Percentiles rank a stretch among this genome's conserved stretches.
Evolutionary conservation across 495 filamentous ascomycete species (phyloP).

Genomic region (Extremus antarcticus): DNA sequence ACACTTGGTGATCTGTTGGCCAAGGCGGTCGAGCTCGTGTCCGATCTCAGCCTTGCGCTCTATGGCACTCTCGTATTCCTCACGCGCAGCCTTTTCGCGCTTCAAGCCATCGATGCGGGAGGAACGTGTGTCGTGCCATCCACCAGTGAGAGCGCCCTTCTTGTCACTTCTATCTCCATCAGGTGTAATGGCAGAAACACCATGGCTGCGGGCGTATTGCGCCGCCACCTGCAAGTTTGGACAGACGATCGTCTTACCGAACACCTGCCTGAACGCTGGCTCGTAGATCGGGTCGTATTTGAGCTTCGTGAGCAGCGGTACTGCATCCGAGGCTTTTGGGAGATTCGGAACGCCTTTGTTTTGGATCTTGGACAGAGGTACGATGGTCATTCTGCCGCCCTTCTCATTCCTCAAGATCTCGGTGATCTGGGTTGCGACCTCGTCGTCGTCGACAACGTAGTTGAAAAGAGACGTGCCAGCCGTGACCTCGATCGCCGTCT

Average conservation of each 20-base stretch:
- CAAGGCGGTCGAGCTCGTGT: constrained; percentile 58
- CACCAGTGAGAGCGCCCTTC: constrained; percentile 86
- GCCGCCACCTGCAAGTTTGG: constrained; percentile 74
- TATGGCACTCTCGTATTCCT: constrained; percentile 57
- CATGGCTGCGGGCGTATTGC: constrained; percentile 82
- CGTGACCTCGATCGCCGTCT: constrained; percentile 82
- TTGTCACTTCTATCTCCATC: constrained; percentile 91
- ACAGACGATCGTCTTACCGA: constrained; percentile 91
- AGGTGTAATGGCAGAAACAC: constrained; percentile 82
- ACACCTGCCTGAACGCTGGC: constrained; percentile 81
- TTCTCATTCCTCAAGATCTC: constrained; percentile 68
- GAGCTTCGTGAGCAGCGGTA: constrained; percentile 77
- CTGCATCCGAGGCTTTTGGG: constrained; percentile 74
- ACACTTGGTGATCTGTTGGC: constrained; percentile 76
- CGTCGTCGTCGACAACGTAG: constrained; percentile 88
- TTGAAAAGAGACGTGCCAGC: constrained; percentile 91
- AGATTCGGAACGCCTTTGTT: constrained; percentile 54
- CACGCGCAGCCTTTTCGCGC: constrained; percentile 60
- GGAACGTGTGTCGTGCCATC: constrained; percentile 71
- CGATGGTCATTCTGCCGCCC: constrained; percentile 85
- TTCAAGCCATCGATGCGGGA: constrained; percentile 78
- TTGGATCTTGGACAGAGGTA: constrained; percentile 75
- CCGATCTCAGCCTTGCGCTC: constrained; percentile 48
- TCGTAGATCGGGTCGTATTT: constrained; percentile 68
- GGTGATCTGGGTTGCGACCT: constrained; percentile 70